Percentiles rank a stretch among this genome's conserved stretches.
These are phyloP conservation scores for Agaricus blazei DNA, from an alignment of 768 basidiomycete species.

Conservation along the genomic window DNA sequence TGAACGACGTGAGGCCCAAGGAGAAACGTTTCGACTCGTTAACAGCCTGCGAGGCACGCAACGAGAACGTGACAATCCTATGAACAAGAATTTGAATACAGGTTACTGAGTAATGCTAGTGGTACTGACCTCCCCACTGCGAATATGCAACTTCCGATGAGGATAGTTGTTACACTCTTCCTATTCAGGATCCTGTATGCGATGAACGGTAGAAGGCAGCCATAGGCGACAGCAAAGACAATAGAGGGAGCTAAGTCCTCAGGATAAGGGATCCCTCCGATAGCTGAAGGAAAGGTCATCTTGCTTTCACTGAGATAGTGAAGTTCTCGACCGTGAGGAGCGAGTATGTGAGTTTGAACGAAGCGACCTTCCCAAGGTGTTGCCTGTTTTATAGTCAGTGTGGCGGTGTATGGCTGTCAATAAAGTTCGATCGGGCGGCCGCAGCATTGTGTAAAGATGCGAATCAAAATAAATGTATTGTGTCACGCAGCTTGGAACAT, in stretches of 20 bases:
- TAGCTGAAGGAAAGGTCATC: conserved; percentile 27
- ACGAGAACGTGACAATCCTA: conserved; percentile 18
- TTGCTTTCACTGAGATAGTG: background rate
- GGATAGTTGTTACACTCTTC: conserved; percentile 25
- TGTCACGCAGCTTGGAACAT: no score
- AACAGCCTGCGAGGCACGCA: conserved; percentile 15
- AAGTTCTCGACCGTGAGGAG: no score
- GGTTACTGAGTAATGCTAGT: background rate
- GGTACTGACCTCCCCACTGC: conserved; percentile 27
- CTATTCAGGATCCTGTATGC: conserved; percentile 22
- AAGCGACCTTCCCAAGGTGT: no score
- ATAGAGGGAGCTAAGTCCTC: conserved; percentile 34
- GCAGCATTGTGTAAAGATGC: no score
- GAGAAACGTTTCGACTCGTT: conserved; percentile 9
- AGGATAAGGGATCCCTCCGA: conserved; percentile 27
- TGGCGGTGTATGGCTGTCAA: no score
- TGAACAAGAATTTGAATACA: no score
- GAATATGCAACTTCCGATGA: conserved; percentile 25
- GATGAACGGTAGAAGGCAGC: conserved; percentile 23
- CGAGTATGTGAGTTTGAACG: background rate
- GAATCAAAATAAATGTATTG: no score
- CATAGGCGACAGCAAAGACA: conserved; percentile 29
- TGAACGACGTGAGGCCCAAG: conserved; percentile 10
- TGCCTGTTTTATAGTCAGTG: no score
- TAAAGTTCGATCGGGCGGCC: no score